Base-by-base conservation (phyloP, 2,329 filamentous ascomycete genomes). In the Orbilia oligospora region DNA sequence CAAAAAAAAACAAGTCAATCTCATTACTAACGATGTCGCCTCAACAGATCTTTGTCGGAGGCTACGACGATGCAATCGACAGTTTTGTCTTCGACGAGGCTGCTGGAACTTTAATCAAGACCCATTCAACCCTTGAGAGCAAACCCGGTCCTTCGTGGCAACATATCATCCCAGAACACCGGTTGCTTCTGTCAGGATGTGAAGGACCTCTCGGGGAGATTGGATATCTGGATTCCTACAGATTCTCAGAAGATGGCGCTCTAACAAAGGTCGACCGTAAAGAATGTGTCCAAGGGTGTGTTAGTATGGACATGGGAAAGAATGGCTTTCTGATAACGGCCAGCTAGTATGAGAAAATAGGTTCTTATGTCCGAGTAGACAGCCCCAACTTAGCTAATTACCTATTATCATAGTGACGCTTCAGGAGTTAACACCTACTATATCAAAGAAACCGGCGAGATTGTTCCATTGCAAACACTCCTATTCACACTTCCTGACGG, bases 231-330 rank as follows among this genome's bases (percentile, higher is more conserved):
- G 75, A 78, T 22, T 72, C 75, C 12, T 78, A 78, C 64, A 78
- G 58, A n/a, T 72, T 66, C n/a, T 68, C 63, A 24, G 75, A 78
- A n/a, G 75, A 78, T 65, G 75, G 75, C 16, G 51, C 68, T n/a
- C 22, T 78, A 12, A 72, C 68, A 6, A 78, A 78, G 51, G 48
- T 78, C 20, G 75, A 78, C 22, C 51, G 75, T 2, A 71, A 78
- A 33, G 75, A 78, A 44, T 78, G 75, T 22, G 68, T 78, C 16
- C 75, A 78, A 51, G 75, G 75, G n/a, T 78, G 75, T 27, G 75
- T 78, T 24, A 78, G 75, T 18, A 78, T 78, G 68, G 75, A 72
- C 30, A 78, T 78, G 75, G 75, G 75, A 36, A 78, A 78, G 68
- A 78, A 78, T 69, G 75, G 75, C 4, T 72, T 78, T 36, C 33